Conservation (phyloP, 176 grass and related monocot genomes). For the Stipa capillata region DNA sequence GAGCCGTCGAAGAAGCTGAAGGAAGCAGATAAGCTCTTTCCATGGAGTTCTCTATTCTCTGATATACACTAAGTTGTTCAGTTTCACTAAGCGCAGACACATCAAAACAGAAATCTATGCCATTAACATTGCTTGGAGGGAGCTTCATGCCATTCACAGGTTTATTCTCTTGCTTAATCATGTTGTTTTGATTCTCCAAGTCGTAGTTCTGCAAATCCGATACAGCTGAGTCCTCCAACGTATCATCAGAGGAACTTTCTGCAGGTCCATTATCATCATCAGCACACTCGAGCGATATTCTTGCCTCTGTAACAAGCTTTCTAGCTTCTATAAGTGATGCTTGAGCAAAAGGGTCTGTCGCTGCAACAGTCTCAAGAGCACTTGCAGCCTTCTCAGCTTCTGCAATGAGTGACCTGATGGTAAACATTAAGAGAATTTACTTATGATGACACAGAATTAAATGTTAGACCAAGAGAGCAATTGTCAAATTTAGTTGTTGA, state of each 20-base stretch:
- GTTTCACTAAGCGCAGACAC: conserved; percentile 11
- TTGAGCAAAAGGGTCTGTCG: conserved; percentile 50
- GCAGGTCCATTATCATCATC: neutral
- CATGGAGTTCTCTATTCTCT: conserved; percentile 30
- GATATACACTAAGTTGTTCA: conserved; percentile 12
- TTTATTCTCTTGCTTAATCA: conserved; percentile 21
- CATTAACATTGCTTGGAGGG: conserved; percentile 12
- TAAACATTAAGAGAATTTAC: conserved; percentile 23
- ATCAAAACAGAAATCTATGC: conserved; percentile 28
- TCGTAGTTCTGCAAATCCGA: neutral
- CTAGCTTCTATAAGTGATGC: conserved; percentile 73
- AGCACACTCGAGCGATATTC: conserved; percentile 35
- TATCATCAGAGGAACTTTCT: too few species aligned
- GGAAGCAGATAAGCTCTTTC: conserved; percentile 36
- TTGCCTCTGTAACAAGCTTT: conserved; percentile 70
- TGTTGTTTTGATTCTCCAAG: neutral
- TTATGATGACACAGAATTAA: too few species aligned
- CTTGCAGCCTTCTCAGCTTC: conserved; percentile 78
- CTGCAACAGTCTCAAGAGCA: conserved; percentile 58
- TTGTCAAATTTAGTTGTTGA: too few species aligned
- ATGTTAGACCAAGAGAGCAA: too few species aligned
- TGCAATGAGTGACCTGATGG: conserved; percentile 64
- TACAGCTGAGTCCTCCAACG: conserved; percentile 6
- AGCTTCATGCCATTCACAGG: conserved; percentile 43
- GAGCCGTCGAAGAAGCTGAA: conserved; percentile 25